Percentiles rank a stretch among this genome's conserved stretches.
phyloP scores from a whole-genome alignment of 2,329 filamentous ascomycete species.

The Fusarium oligoseptatum region DNA sequence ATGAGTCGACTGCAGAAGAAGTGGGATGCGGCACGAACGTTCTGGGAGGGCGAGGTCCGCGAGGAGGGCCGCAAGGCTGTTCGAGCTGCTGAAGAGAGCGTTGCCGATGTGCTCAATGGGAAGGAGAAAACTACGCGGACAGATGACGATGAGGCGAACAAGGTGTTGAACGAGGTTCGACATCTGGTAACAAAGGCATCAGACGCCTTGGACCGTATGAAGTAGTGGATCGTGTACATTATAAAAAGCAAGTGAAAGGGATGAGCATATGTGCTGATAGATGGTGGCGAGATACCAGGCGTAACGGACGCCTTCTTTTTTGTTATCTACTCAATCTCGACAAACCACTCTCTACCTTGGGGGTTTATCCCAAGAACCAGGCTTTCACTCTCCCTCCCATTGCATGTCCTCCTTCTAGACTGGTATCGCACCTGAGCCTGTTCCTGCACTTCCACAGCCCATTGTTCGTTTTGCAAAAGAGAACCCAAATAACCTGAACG shows the following conservation, averaged over 20 bases:
- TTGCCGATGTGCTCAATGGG: conserved; percentile 61
- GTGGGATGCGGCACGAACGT: conserved; percentile 71
- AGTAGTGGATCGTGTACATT: conserved; percentile 52
- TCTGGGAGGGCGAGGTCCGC: conserved; percentile 76
- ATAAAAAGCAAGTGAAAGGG: conserved; percentile 28
- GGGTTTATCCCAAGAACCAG: conserved; percentile 15
- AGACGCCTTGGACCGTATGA: conserved; percentile 62
- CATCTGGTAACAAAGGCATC: conserved; percentile 64
- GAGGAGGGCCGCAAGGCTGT: conserved; percentile 76
- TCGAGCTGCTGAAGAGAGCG: conserved; percentile 66
- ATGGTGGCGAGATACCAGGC: conserved; percentile 48
- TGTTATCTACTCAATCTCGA: conserved; percentile 48
- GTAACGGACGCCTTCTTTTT: conserved; percentile 45
- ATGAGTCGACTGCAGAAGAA: conserved; percentile 70
- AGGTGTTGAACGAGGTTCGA: conserved; percentile 54
- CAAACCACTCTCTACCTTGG: conserved; percentile 43
- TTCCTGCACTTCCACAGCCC: conserved; percentile 23
- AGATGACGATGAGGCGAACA: conserved; percentile 35
- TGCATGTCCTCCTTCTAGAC: conserved; percentile 48
- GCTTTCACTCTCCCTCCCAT: conserved; percentile 19
- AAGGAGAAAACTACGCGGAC: conserved; percentile 36
- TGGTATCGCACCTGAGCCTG: conserved; percentile 43
- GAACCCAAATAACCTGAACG: conserved; percentile 45
- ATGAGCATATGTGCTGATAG: conserved; percentile 28
- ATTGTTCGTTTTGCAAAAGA: conserved; percentile 28